Evolutionary conservation across 1,284 basidiomycete species (phyloP).

Genomic region (Heterobasidion occidentale): DNA sequence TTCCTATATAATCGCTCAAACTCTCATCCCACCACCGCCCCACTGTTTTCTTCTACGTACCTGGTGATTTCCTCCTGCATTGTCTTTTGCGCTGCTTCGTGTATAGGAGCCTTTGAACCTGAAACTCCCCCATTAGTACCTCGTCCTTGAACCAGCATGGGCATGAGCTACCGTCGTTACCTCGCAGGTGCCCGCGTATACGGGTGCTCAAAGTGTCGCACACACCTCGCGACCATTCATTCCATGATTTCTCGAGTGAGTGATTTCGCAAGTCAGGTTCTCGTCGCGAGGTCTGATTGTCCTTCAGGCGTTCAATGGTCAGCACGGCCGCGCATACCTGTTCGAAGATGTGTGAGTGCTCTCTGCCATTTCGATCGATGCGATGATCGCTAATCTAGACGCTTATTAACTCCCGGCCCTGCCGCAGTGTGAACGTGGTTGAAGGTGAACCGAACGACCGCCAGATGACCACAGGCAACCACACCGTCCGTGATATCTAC

Average conservation of each 20-base stretch:
- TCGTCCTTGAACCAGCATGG: conserved; percentile 43
- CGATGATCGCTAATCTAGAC: too few relatives aligned
- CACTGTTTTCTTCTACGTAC: too few relatives aligned
- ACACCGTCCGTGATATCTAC: conserved; percentile 92
- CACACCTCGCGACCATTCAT: conserved; percentile 90
- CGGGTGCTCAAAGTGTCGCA: conserved; percentile 85
- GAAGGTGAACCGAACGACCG: conserved; percentile 87
- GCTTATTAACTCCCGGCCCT: not conserved
- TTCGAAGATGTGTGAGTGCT: conserved; percentile 81
- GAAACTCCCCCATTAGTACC: too few relatives aligned
- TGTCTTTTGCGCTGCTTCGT: too few relatives aligned
- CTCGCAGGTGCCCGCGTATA: conserved; percentile 86
- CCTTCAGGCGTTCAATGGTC: conserved; percentile 81
- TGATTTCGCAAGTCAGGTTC: conserved; percentile 5
- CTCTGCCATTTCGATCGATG: too few relatives aligned
- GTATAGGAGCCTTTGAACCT: too few relatives aligned
- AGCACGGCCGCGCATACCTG: conserved; percentile 92
- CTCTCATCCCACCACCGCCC: too few relatives aligned
- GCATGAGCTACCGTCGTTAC: conserved; percentile 85
- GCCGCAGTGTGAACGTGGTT: conserved; percentile 75
- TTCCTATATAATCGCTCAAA: too few relatives aligned
- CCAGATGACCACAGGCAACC: conserved; percentile 94
- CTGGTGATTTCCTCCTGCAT: too few relatives aligned
- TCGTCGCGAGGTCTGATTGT: not conserved
- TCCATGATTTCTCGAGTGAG: conserved; percentile 86